Evolutionary conservation across 495 filamentous ascomycete genomes (phyloP), one percentile per base, ranked within the genome.

Genomic region (Hapsidospora chrysogenum): DNA sequence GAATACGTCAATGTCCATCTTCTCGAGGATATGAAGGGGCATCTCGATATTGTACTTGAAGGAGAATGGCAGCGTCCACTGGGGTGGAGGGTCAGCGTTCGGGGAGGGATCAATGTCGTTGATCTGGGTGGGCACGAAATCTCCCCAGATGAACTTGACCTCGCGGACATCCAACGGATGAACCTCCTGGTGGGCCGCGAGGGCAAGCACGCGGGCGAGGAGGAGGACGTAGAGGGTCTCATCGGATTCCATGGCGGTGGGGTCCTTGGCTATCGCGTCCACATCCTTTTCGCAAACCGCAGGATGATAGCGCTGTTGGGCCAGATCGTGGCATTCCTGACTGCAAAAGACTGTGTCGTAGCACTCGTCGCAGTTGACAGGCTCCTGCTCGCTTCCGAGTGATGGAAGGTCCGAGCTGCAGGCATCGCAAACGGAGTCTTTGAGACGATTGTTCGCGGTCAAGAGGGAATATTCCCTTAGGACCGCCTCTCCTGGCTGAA

Each of bases 101-200:
- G 60, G 41, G 39, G 67, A 58, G 32, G 58, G 42, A 41, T 59
- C 44, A 38, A 70, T 60, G 21, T 65, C 63, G 46, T 70, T 72
- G 26, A 50, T 46, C 39, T 46, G 35, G 26, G 56, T 54, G 10
- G 56, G 51, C n/a, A 70, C 51, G 38, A 68, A 68, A 42, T 68
- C 89, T n/a, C 86, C 92, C 78, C 92, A 96, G 39, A 95, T 86
- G 55, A 85, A 94, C 46, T 86, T 87, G 20, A 89, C 68, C 45
- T 92, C 80, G 0, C 68, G 65, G 0, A 96, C 68, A 1, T 89
- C 78, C 10, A 96, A 68, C 1, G 92, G 83, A 46, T 97, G 82
- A 4, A 69, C 52, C 14, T 74, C 67, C 50, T 86, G 81, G n/a
- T 83, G 84, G 19, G 76, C 66, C 1, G 89, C 70, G 70, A 95